A percentile compares a stretch with the other conserved stretches of the same genome.
phyloP scores from a whole-genome alignment of 768 basidiomycete species.

The Fomitopsis serialis region DNA sequence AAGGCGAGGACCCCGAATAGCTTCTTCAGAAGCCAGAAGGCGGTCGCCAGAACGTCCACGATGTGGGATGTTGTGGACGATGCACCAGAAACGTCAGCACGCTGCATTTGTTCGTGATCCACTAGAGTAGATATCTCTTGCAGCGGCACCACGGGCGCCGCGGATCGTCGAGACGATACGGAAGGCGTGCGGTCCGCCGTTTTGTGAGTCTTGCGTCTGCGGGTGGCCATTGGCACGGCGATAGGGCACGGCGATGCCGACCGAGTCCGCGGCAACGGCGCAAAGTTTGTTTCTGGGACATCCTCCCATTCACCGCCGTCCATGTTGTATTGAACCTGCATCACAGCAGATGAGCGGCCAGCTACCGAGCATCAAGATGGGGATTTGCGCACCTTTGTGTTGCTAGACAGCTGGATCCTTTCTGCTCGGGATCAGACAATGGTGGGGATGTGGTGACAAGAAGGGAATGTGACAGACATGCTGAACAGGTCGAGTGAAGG shows the following conservation, averaged over 20 bases:
- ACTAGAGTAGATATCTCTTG: slow-evolving; percentile 23
- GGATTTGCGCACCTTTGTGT: neutral
- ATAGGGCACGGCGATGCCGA: neutral
- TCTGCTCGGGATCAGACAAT: no score
- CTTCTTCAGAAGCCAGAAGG: slow-evolving; percentile 45
- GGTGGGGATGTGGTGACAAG: neutral
- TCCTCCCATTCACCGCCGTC: slow-evolving; percentile 13
- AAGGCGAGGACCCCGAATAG: slow-evolving; percentile 53
- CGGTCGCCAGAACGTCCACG: slow-evolving; percentile 41
- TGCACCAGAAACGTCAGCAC: slow-evolving; percentile 9
- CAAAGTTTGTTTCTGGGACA: neutral
- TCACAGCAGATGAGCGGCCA: neutral
- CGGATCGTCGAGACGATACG: slow-evolving; percentile 12
- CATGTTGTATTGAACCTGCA: neutral
- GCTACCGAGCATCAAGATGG: no score
- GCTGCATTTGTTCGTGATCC: slow-evolving; percentile 16
- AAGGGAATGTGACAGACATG: neutral
- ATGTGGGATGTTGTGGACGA: slow-evolving; percentile 32
- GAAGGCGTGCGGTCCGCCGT: no score
- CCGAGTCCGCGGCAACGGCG: neutral
- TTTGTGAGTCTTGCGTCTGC: slow-evolving; percentile 13
- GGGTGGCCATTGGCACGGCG: neutral
- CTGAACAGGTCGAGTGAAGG: no score
- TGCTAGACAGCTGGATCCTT: neutral
- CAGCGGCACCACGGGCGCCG: neutral